Evolutionary conservation across 257 asterid genomes (phyloP).

Genomic region (Ilex asprella): DNA sequence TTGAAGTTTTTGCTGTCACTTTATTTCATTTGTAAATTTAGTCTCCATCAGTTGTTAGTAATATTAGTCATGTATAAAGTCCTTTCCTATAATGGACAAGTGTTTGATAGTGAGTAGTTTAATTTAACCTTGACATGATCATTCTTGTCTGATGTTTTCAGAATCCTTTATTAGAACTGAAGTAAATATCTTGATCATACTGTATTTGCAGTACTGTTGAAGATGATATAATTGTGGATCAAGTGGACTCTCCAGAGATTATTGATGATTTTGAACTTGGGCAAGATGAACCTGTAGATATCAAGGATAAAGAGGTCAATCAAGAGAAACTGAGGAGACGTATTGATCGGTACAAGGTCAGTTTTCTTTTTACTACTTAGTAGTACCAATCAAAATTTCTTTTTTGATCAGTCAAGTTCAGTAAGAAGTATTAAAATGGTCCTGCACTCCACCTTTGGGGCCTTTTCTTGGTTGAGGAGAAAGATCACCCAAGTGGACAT

Average conservation of each 20-base stretch:
- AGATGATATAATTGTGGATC: conserved; percentile 79
- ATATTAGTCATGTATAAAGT: too few relatives aligned
- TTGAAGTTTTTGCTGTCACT: too few relatives aligned
- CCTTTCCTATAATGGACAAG: too few relatives aligned
- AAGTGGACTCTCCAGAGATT: conserved; percentile 73
- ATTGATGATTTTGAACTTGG: conserved; percentile 90
- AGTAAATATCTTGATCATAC: conserved; percentile 8
- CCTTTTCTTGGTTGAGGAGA: too few relatives aligned
- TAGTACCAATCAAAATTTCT: background rate
- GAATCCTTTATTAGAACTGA: background rate
- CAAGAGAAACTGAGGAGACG: conserved; percentile 84
- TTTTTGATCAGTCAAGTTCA: background rate
- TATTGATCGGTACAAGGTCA: conserved; percentile 63
- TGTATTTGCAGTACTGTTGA: conserved; percentile 69
- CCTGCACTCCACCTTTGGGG: background rate
- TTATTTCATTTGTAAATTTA: too few relatives aligned
- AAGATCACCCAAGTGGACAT: too few relatives aligned
- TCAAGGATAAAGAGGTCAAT: conserved; percentile 83
- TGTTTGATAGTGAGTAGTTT: too few relatives aligned
- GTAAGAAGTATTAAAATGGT: background rate
- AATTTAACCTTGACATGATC: too few relatives aligned
- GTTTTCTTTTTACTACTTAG: conserved; percentile 2
- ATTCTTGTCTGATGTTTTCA: too few relatives aligned
- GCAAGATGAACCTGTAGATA: conserved; percentile 71
- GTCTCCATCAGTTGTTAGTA: too few relatives aligned